Percentiles rank a stretch among this genome's conserved stretches.
Conservation (phyloP, 768 basidiomycete genomes). For the Rubroboletus satanas region DNA sequence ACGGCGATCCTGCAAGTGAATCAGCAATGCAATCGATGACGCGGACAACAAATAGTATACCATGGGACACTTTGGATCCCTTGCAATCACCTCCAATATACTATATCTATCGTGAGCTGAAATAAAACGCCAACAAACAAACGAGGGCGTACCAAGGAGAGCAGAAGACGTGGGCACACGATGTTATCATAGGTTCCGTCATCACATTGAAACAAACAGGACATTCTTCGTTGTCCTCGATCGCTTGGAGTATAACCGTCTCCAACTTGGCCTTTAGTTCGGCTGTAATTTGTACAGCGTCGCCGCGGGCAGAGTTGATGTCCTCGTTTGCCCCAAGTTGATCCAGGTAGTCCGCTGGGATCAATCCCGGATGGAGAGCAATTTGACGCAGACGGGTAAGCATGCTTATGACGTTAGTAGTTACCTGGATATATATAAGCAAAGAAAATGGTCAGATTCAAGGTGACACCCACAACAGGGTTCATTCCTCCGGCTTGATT, state of each 20-base stretch:
- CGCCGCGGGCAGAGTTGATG: conserved; percentile 16
- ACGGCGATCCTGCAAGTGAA: conserved; percentile 61
- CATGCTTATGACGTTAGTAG: conserved; percentile 71
- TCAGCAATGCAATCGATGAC: background rate
- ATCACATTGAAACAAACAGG: conserved; percentile 66
- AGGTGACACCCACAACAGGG: conserved; percentile 35
- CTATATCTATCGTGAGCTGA: conserved; percentile 32
- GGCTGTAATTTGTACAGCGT: conserved; percentile 43
- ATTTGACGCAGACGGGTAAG: conserved; percentile 85
- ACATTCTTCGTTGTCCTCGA: conserved; percentile 83
- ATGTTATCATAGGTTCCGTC: conserved; percentile 66
- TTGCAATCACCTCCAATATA: conserved; percentile 64
- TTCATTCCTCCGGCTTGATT: conserved; percentile 35
- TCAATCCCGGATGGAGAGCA: conserved; percentile 70
- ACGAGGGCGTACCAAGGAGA: conserved; percentile 50
- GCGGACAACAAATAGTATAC: conserved; percentile 33
- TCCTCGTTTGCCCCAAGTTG: conserved; percentile 42
- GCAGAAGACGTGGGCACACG: conserved; percentile 72
- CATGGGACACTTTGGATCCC: conserved; percentile 82
- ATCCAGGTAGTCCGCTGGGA: conserved; percentile 69
- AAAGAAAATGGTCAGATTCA: background rate
- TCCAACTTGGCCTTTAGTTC: conserved; percentile 57
- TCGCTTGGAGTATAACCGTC: conserved; percentile 52
- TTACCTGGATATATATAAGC: conserved; percentile 41
- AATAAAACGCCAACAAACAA: background rate